Evolutionary conservation across 225 moss, liverwort and hornwort genomes (phyloP), one percentile per base, ranked within the genome.

Genomic region (Marchantia polymorpha): DNA sequence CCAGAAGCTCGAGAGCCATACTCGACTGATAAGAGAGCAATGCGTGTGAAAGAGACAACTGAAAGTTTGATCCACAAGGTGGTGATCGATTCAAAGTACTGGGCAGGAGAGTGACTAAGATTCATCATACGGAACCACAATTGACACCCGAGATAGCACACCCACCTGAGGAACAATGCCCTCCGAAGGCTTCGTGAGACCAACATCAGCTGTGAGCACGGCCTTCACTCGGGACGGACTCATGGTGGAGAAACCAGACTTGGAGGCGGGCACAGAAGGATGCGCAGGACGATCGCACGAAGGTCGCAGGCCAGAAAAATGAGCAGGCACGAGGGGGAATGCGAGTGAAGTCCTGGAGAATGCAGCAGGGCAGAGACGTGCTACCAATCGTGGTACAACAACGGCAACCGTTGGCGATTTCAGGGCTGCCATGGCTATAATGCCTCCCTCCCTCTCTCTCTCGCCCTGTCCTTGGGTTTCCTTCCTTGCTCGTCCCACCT

Each of bases 151-250:
- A 23, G n/a, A 17, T 10, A 60, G 61, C 30, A 29, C 67, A 67
- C 67, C 29, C 29, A 86, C 84, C 77, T 92, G 88, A 12, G 96
- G 96, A 50, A 96, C 84, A 47, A 90, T 86, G 47, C 90, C 76
- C 47, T 88, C 84, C 7, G 91, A 87, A 8, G 96, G 85, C 88
- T 86, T 81, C n/a, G 96, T 96, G 56, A 96, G 83, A 59, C 96
- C 96, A 1, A 94, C 94, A 78, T 92, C 94, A 10, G 94, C 88
- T 20, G 88, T 75, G 15, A 64, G 79, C 48, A 80, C 83, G 10
- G 92, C 94, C 75, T 86, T 94, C 78, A 77, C 77, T 78, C 72
- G 59, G n/a, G 75, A 65, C 0, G 86, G 79, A 60, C 76, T 20
- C 75, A 79, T 82, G 68, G 60, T 23, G 68, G 69, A 79, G 59